Evolutionary conservation across 2,329 filamentous ascomycete genomes (phyloP).

Genomic region (Aspergillus neotritici): DNA sequence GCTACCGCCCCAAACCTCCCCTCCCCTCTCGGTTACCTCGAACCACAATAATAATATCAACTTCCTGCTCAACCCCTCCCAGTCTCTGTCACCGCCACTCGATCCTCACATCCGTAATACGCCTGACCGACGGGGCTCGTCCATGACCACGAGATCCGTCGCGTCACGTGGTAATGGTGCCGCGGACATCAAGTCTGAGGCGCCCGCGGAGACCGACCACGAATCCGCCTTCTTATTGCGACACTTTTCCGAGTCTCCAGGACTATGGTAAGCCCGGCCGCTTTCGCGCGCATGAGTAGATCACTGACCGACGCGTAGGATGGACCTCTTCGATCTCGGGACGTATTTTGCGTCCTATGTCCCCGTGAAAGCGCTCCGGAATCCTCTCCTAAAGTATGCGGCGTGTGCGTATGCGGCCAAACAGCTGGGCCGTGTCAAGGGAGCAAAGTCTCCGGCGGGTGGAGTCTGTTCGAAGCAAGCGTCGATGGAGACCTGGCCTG

Average conservation of each 20-base stretch:
- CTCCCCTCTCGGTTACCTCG: slow-evolving; percentile 41
- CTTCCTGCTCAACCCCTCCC: slow-evolving; percentile 50
- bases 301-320: slow-evolving; percentile 25
- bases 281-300: not conserved
- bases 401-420: slow-evolving; percentile 59
- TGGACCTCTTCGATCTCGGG: slow-evolving; percentile 46
- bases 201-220: slow-evolving; percentile 43
- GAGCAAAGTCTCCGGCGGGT: slow-evolving; percentile 47
- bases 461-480: slow-evolving; percentile 44
- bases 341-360: slow-evolving; percentile 58
- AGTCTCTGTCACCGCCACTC: slow-evolving; percentile 40
- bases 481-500: slow-evolving; percentile 50
- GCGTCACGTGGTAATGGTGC: slow-evolving; percentile 13
- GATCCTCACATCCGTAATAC: slow-evolving; percentile 37
- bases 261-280: slow-evolving; percentile 46
- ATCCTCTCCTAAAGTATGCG: slow-evolving; percentile 46
- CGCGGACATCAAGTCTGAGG: slow-evolving; percentile 21
- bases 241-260: slow-evolving; percentile 56
- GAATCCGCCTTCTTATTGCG: slow-evolving; percentile 56
- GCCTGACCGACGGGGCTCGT: slow-evolving; percentile 24
- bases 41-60: slow-evolving; percentile 47
- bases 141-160: slow-evolving; percentile 24
- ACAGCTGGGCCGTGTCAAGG: slow-evolving; percentile 52
- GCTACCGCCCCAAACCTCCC: slow-evolving; percentile 35
- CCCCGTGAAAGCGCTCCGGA: slow-evolving; percentile 51